Percentiles rank a stretch among this genome's conserved stretches.
phyloP scores from a whole-genome alignment of 2,329 filamentous ascomycete genomes.

The Herpotrichia juniperi region DNA sequence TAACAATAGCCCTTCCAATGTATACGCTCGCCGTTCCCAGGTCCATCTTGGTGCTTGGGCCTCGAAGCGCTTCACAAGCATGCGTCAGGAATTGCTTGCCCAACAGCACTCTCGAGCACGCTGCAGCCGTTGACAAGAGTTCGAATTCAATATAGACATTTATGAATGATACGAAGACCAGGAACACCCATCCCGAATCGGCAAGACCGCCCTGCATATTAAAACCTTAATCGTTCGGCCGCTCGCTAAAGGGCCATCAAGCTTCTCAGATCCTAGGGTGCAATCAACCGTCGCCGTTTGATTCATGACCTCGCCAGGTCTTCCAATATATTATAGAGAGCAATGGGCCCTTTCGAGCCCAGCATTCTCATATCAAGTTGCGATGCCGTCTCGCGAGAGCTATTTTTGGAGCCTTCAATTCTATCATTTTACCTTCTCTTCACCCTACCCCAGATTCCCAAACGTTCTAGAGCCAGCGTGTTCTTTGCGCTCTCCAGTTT shows the following conservation, averaged over 20 bases:
- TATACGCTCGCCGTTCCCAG: not conserved
- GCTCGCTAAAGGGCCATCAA: slow-evolving; percentile 29
- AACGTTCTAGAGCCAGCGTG: slow-evolving; percentile 35
- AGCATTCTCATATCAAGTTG: slow-evolving; percentile 20
- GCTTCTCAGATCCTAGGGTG: slow-evolving; percentile 23
- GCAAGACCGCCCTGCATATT: slow-evolving; percentile 17
- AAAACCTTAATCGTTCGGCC: slow-evolving; percentile 25
- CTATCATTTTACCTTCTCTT: slow-evolving; percentile 3
- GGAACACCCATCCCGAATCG: slow-evolving; percentile 8
- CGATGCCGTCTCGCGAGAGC: slow-evolving; percentile 15
- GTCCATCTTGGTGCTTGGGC: not conserved
- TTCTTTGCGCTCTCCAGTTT: slow-evolving; percentile 14
- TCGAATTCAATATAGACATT: slow-evolving; percentile 23
- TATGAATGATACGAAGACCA: slow-evolving; percentile 35
- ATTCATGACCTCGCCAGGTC: slow-evolving; percentile 35
- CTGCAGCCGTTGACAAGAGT: slow-evolving; percentile 4
- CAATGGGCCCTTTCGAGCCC: slow-evolving; percentile 16
- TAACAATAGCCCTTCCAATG: slow-evolving; percentile 21
- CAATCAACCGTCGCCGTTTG: slow-evolving; percentile 32
- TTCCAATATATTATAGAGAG: slow-evolving; percentile 43
- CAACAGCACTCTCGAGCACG: slow-evolving; percentile 6
- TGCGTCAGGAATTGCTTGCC: slow-evolving; percentile 7
- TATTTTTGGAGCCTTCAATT: slow-evolving; percentile 30
- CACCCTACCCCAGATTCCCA: slow-evolving; percentile 18
- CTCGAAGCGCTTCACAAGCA: not conserved